Conservation (phyloP, 2,329 filamentous ascomycete genomes). For the Aspergillus sojae region DNA sequence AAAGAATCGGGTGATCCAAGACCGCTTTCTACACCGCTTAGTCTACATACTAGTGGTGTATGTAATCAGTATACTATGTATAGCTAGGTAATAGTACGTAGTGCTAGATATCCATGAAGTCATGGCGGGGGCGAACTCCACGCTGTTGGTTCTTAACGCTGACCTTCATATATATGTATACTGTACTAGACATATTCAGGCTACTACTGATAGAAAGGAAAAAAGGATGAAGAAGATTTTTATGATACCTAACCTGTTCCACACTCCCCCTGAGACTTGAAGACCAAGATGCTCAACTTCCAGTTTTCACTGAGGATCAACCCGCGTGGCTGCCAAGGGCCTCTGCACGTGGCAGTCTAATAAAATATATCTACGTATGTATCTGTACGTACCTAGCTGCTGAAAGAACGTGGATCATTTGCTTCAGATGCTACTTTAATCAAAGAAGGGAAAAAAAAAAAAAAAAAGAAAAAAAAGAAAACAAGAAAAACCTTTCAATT, state of each 20-base stretch:
- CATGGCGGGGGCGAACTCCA: not conserved
- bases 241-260: not conserved
- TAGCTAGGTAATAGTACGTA: not conserved
- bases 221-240: too few relatives aligned
- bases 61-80: not conserved
- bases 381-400: not conserved
- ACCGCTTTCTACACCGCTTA: constrained; percentile 6
- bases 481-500: not conserved
- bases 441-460: not conserved
- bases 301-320: not conserved
- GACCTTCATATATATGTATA: not conserved
- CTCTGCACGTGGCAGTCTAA: not conserved
- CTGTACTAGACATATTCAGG: too few relatives aligned
- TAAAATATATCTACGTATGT: not conserved
- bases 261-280: not conserved
- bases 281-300: not conserved
- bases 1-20: not conserved
- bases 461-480: too few relatives aligned
- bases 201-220: too few relatives aligned
- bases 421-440: not conserved
- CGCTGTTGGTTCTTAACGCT: not conserved
- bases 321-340: constrained; percentile 1
- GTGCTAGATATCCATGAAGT: not conserved
- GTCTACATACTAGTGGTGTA: not conserved
- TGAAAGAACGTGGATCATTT: not conserved